A percentile compares a stretch with the other conserved stretches of the same genome.
Conservation (phyloP, 331 rosid genomes). For the Stylosanthes scabra region DNA sequence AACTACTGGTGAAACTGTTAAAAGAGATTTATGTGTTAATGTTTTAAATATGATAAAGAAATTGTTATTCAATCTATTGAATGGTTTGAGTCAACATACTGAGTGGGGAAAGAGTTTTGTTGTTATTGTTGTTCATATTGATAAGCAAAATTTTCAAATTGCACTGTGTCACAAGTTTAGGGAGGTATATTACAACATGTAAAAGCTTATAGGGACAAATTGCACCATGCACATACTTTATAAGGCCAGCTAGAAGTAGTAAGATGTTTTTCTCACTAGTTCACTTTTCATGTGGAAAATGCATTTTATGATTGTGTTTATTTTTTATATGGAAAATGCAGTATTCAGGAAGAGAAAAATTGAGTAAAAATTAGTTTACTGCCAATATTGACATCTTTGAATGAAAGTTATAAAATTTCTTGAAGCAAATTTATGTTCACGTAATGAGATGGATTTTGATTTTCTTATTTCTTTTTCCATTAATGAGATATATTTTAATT, state of each 20-base stretch:
- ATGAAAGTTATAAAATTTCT: slow-evolving; percentile 14
- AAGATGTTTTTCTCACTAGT: not conserved
- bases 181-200: not conserved
- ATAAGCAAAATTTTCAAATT: not conserved
- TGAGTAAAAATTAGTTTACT: not conserved
- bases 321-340: slow-evolving; percentile 2
- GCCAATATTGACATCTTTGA: slow-evolving; percentile 5
- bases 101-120: not conserved
- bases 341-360: slow-evolving; percentile 1
- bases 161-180: not conserved
- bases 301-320: not conserved
- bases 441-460: slow-evolving; percentile 1
- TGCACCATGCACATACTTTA: not conserved
- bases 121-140: not conserved
- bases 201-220: not conserved
- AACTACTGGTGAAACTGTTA: too few relatives aligned
- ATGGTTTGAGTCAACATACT: too few relatives aligned
- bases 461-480: not conserved
- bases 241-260: not conserved
- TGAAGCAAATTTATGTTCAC: not conserved
- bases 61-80: too few relatives aligned
- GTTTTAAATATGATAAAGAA: too few relatives aligned
- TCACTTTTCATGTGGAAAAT: not conserved
- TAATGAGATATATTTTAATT: slow-evolving; percentile 4
- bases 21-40: too few relatives aligned